phyloP scores from a whole-genome alignment of 2,329 filamentous ascomycete genomes.

The Neospermospora avenae region DNA sequence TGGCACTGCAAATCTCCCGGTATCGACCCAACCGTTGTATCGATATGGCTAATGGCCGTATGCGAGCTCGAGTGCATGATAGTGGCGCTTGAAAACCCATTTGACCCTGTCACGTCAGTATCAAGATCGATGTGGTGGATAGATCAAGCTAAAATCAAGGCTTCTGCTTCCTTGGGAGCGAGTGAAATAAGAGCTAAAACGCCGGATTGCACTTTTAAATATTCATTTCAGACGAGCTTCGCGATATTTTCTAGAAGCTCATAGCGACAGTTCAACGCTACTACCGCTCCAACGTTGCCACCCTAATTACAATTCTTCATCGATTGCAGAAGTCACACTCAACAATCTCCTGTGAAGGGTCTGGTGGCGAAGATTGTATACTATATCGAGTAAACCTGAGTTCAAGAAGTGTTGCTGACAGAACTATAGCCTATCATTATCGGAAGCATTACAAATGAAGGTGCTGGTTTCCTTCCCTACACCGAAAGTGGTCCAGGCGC shows the following conservation, averaged over 20 bases:
- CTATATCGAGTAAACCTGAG: not conserved
- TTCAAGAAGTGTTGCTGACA: not conserved
- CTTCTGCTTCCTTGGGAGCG: too few relatives aligned
- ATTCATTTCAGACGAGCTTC: too few relatives aligned
- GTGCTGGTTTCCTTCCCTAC: slow-evolving; percentile 23
- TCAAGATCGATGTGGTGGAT: not conserved
- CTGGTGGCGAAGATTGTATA: slow-evolving; percentile 23
- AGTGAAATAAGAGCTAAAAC: too few relatives aligned
- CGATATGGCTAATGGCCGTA: slow-evolving; percentile 1
- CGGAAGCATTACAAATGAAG: slow-evolving; percentile 32
- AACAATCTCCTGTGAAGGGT: too few relatives aligned
- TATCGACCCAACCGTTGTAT: slow-evolving; percentile 27
- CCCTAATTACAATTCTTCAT: too few relatives aligned
- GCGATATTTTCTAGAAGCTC: too few relatives aligned
- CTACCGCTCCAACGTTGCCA: too few relatives aligned
- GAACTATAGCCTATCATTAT: slow-evolving; percentile 27
- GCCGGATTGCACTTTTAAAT: too few relatives aligned
- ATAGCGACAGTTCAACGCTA: too few relatives aligned
- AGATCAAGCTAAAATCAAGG: too few relatives aligned
- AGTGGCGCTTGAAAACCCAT: not conserved
- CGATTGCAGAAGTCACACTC: too few relatives aligned
- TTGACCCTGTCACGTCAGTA: not conserved
- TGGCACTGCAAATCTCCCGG: slow-evolving; percentile 27
- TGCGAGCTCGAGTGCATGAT: not conserved
- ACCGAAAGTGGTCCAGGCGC: slow-evolving; percentile 15